These are phyloP conservation scores for Shiraia sp. DNA, from an alignment of 2,329 filamentous ascomycete species.

Conservation along the genomic window DNA sequence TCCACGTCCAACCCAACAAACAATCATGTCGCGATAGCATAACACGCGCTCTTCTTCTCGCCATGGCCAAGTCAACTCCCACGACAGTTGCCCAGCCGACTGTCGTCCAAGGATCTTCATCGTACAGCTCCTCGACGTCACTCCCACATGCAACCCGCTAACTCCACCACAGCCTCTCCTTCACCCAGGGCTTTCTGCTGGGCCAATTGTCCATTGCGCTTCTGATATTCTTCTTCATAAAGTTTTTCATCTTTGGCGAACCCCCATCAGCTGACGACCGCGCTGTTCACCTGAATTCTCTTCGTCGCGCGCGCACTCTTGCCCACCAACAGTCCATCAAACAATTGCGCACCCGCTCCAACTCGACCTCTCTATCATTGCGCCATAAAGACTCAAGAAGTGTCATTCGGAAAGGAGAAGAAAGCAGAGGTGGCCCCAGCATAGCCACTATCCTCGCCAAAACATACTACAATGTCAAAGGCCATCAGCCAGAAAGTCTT, in stretches of 20 bases:
- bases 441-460: conserved; percentile 95
- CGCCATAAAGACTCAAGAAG: conserved; percentile 44
- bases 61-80: too few relatives aligned
- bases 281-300: conserved; percentile 73
- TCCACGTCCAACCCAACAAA: too few relatives aligned
- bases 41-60: too few relatives aligned
- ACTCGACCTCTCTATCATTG: conserved; percentile 34
- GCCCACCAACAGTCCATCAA: conserved; percentile 59
- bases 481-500: conserved; percentile 92
- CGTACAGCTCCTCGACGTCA: conserved; percentile 9
- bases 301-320: conserved; percentile 72
- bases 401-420: conserved; percentile 51
- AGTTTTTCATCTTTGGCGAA: conserved; percentile 99
- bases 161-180: conserved; percentile 69
- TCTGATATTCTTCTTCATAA: conserved; percentile 92
- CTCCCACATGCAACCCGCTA: conserved; percentile 16
- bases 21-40: too few relatives aligned
- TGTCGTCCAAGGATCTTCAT: conserved; percentile 22
- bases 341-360: conserved; percentile 37
- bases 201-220: conserved; percentile 92
- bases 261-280: conserved; percentile 81
- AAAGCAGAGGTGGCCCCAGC: conserved; percentile 66
- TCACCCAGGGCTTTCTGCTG: conserved; percentile 90
- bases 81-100: too few relatives aligned
- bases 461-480: conserved; percentile 95